Evolutionary conservation across 345 rosid species (phyloP).

Genomic region (Lepidium aucheri): DNA sequence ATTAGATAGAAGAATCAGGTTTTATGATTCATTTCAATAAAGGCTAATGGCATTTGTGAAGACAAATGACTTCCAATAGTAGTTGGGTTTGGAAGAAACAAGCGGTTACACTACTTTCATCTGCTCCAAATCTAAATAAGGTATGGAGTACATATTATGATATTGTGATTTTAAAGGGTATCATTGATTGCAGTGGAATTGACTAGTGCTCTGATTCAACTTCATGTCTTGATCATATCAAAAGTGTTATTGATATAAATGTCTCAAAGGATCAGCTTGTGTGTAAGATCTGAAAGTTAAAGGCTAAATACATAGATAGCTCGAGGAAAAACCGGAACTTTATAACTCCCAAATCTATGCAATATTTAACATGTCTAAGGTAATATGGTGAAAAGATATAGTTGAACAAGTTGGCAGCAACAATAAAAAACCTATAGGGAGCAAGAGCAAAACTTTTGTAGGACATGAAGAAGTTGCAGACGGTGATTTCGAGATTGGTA

Average conservation of each 20-base stretch:
- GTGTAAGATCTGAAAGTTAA: background rate
- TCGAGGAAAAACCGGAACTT: no score
- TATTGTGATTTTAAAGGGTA: no score
- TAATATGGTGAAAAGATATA: background rate
- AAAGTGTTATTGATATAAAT: background rate
- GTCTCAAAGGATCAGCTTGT: constrained; percentile 8
- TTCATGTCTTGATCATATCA: background rate
- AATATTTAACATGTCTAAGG: background rate
- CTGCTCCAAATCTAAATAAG: no score
- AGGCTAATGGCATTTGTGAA: no score
- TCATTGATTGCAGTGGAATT: background rate
- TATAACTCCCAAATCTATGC: background rate
- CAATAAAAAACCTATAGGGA: background rate
- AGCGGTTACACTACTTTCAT: no score
- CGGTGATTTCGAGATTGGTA: background rate
- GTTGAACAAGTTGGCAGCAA: background rate
- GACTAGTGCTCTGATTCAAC: background rate
- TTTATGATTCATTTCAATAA: no score
- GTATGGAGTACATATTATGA: no score
- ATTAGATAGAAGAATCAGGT: no score
- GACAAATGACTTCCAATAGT: no score
- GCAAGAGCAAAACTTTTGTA: background rate
- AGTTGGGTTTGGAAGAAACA: no score
- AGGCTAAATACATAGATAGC: no score
- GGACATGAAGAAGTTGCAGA: background rate